Percentiles rank a stretch among this genome's conserved stretches.
Evolutionary conservation across 495 filamentous ascomycete species (phyloP).

Genomic region (Podospora fimiseda): DNA sequence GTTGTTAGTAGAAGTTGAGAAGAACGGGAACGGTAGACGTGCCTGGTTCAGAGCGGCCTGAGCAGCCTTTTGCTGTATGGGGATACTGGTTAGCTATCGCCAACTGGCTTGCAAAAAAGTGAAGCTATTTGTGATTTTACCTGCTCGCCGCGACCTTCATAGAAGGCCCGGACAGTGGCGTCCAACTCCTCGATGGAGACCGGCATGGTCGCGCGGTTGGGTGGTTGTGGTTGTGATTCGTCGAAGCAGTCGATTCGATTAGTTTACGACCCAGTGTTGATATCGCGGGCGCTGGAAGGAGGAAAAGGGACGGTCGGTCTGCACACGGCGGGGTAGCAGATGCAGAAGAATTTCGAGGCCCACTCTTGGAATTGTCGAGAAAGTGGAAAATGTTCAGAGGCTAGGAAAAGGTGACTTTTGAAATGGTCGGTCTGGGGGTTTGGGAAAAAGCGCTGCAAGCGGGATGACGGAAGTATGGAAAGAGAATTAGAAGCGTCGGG

Average conservation of each 20-base stretch:
- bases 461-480: constrained; percentile 29
- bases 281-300: background rate
- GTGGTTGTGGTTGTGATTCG: background rate
- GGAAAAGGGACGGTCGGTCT: too few relatives aligned
- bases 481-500: constrained; percentile 29
- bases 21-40: constrained; percentile 25
- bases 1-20: constrained; percentile 8
- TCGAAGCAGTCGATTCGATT: background rate
- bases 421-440: constrained; percentile 16
- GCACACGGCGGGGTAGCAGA: background rate
- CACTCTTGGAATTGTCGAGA: background rate
- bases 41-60: constrained; percentile 93
- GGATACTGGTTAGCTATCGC: constrained; percentile 25
- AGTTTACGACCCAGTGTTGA: too few relatives aligned
- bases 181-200: constrained; percentile 84
- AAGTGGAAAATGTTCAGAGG: constrained; percentile 1
- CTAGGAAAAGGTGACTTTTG: constrained; percentile 1
- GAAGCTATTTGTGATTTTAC: constrained; percentile 44
- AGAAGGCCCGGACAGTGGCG: constrained; percentile 91
- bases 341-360: background rate
- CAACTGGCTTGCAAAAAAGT: background rate
- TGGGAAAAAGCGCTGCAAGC: constrained; percentile 5
- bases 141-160: constrained; percentile 87
- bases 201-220: constrained; percentile 40
- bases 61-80: constrained; percentile 87